These are phyloP conservation scores for Rutstroemia sp. DNA, from an alignment of 2,329 filamentous ascomycete species.

Conservation along the genomic window DNA sequence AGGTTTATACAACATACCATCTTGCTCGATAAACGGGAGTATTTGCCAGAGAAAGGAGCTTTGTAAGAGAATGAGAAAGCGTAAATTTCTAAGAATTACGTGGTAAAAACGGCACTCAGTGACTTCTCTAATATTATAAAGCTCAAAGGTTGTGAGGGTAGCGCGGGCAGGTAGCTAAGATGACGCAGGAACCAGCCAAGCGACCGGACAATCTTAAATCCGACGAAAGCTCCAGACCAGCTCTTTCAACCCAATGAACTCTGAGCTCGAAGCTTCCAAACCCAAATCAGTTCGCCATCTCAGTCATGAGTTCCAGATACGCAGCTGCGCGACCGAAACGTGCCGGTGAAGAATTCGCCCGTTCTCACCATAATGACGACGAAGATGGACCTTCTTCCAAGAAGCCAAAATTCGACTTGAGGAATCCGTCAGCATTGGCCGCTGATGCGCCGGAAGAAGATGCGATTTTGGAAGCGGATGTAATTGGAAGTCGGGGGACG, in stretches of 20 bases:
- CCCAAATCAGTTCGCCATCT: not conserved
- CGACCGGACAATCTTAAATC: constrained; percentile 4
- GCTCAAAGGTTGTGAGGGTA: not conserved
- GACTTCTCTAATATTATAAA: not conserved
- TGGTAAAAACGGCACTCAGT: not conserved
- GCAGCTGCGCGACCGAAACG: constrained; percentile 73
- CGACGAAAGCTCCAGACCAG: constrained; percentile 3
- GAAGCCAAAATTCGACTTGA: constrained; percentile 86
- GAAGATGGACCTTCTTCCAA: constrained; percentile 47
- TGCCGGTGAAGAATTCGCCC: constrained; percentile 71
- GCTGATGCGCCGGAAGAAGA: constrained; percentile 72
- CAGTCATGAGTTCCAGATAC: constrained; percentile 48
- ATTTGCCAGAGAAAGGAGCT: too few species aligned
- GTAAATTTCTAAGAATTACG: too few species aligned
- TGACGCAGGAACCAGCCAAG: constrained; percentile 10
- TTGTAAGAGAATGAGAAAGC: too few species aligned
- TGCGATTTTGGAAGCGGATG: constrained; percentile 78
- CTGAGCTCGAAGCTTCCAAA: not conserved
- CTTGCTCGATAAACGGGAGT: not conserved
- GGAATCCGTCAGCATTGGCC: constrained; percentile 88
- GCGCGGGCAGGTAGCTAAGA: not conserved
- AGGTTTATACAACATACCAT: constrained; percentile 14
- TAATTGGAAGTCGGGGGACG: constrained; percentile 68
- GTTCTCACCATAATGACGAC: constrained; percentile 59
- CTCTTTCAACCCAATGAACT: not conserved